These are phyloP conservation scores for Anaeramoeba ignava DNA, from an alignment of 78 protist species.

Conservation along the genomic window DNA sequence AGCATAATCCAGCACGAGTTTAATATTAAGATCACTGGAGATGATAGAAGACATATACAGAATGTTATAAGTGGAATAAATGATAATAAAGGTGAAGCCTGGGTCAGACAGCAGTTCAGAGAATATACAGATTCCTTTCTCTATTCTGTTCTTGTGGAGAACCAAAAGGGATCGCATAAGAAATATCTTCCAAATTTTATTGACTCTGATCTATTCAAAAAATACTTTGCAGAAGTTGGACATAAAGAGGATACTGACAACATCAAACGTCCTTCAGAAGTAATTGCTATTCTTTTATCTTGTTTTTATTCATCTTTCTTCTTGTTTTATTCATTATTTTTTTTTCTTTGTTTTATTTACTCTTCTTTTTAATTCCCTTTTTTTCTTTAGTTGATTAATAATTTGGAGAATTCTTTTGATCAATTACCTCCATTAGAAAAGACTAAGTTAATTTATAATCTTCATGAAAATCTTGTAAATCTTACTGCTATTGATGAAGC, in stretches of 20 bases:
- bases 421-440: conserved; percentile 1
- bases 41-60: not conserved
- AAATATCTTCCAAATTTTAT: conserved; percentile 2
- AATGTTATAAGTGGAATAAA: not conserved
- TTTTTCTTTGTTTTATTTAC: too few species aligned
- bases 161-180: not conserved
- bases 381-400: too few species aligned
- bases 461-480: not conserved
- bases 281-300: too few species aligned
- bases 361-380: too few species aligned
- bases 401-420: too few species aligned
- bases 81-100: not conserved
- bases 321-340: too few species aligned
- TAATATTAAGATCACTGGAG: too few species aligned
- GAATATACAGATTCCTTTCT: not conserved
- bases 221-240: not conserved
- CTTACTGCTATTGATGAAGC: not conserved
- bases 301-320: too few species aligned
- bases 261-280: too few species aligned
- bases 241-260: too few species aligned
- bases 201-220: not conserved
- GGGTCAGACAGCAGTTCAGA: not conserved
- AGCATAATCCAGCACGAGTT: too few species aligned
- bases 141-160: not conserved
- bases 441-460: not conserved